Percentiles rank a stretch among this genome's conserved stretches.
Evolutionary conservation across 257 asterid species (phyloP).

Genomic region (Solanum pinnatisectum): DNA sequence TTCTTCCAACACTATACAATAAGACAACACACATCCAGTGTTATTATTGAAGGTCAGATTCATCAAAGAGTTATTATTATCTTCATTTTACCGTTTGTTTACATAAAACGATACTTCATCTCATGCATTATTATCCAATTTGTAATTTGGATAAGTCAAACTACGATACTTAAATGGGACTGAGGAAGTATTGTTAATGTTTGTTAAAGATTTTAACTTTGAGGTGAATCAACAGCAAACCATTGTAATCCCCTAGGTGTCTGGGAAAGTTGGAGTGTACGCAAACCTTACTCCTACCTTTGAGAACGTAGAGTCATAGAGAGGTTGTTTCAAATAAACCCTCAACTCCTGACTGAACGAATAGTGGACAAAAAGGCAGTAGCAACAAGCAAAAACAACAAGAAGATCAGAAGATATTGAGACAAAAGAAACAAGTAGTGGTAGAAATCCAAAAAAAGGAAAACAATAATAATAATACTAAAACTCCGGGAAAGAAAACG

Average conservation of each 20-base stretch:
- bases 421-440: not conserved
- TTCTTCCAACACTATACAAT: not conserved
- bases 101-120: not conserved
- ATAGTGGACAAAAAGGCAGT: not conserved
- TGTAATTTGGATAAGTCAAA: not conserved
- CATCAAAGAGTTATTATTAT: not conserved
- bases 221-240: not conserved
- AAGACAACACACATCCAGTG: not conserved
- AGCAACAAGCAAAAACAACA: not conserved
- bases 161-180: not conserved
- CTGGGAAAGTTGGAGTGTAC: not conserved
- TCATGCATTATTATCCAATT: not conserved
- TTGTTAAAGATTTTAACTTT: not conserved
- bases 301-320: not conserved
- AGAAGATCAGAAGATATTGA: not conserved
- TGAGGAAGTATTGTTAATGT: not conserved
- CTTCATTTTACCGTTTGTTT: not conserved
- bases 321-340: not conserved
- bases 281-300: not conserved
- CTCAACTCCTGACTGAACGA: not conserved
- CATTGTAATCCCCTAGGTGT: not conserved
- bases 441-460: not conserved
- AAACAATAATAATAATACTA: not conserved
- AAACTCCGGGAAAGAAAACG: not conserved
- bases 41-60: not conserved